Base-by-base conservation (phyloP, 306 rosid species). In the Castanea mollissima region DNA sequence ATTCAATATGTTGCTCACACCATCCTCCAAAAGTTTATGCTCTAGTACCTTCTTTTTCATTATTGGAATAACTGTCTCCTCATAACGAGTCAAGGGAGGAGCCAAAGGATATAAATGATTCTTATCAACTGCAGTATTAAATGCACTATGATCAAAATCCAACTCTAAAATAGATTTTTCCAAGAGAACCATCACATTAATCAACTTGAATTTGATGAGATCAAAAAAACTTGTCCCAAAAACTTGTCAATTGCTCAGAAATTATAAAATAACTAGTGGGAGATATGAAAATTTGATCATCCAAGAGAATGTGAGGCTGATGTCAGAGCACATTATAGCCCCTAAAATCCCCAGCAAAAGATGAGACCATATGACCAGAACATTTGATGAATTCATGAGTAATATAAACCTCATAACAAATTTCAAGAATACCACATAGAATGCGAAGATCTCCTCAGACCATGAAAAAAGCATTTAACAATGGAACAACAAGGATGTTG, bases 21-120 rank as follows among this genome's bases (percentile, higher is more conserved):
- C 75, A 20, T 77, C 86, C 29, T 84, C 90, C 78, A 88, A 78
- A 67, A 74, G 76, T 31, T 68, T 67, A 82, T 62, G 59, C 80
- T 88, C 85, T 35, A 79, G 85, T 72, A 84, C 68, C 84, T 79
- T 86, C 75, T 82, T 86, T 81, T 83, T 86, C 80, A 81, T 69
- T 56, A 80, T 76, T 20, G 81, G 82, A 32, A 82, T 75, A 6
- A 81, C 55, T 4, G 83, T 75, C 74, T 86, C 92, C 76, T 82
- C 82, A 76, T 63, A 86, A 56, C 88, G 87, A 80, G 88, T 88
- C 88, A 88, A 77, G 35, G 87, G 84, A 82, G 92, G 92, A 52
- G 78, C 80, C 3, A 88, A 67, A 13, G 92, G 88, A 84, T 88
- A 84, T 13, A 88, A 69, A 73, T 78, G 74, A 41, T 75, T 86